Evolutionary conservation across 345 rosid species (phyloP).

Genomic region (Corchorus capsularis): DNA sequence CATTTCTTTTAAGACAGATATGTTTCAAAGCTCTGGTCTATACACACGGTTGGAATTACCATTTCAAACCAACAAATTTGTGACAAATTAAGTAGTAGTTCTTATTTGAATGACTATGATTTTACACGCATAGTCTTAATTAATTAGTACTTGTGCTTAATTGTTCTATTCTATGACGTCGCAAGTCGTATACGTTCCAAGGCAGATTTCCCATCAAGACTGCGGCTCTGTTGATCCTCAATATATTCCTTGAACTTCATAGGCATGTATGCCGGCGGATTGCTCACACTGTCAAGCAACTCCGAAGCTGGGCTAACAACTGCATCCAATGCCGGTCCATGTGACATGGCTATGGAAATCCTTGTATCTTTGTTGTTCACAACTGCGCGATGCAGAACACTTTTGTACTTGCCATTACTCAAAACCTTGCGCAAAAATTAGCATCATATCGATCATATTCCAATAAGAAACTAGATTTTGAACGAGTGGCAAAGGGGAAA

Average conservation of each 20-base stretch:
- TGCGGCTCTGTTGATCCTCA: slow-evolving; percentile 37
- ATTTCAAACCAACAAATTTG: too few species aligned
- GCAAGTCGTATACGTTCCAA: slow-evolving; percentile 30
- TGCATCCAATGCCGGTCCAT: slow-evolving; percentile 50
- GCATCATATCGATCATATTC: not conserved
- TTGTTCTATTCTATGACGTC: not conserved
- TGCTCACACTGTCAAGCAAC: slow-evolving; percentile 22
- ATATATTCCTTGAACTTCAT: slow-evolving; percentile 42
- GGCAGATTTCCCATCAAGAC: slow-evolving; percentile 36
- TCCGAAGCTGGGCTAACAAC: slow-evolving; percentile 38
- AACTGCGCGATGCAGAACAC: slow-evolving; percentile 48
- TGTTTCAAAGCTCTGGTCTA: too few species aligned
- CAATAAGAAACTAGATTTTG: not conserved
- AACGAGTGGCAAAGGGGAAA: not conserved
- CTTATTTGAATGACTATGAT: too few species aligned
- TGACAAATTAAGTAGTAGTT: too few species aligned
- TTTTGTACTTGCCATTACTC: slow-evolving; percentile 65
- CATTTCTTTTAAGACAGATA: too few species aligned
- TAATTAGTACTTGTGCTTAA: not conserved
- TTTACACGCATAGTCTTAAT: too few species aligned
- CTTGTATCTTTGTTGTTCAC: slow-evolving; percentile 42
- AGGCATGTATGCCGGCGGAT: slow-evolving; percentile 31
- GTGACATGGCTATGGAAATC: slow-evolving; percentile 34
- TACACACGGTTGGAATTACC: too few species aligned
- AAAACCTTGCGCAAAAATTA: slow-evolving; percentile 30